These are phyloP conservation scores for Umbelopsis sp. DNA, from an alignment of 192 early-diverging fungal genomes.

Conservation along the genomic window DNA sequence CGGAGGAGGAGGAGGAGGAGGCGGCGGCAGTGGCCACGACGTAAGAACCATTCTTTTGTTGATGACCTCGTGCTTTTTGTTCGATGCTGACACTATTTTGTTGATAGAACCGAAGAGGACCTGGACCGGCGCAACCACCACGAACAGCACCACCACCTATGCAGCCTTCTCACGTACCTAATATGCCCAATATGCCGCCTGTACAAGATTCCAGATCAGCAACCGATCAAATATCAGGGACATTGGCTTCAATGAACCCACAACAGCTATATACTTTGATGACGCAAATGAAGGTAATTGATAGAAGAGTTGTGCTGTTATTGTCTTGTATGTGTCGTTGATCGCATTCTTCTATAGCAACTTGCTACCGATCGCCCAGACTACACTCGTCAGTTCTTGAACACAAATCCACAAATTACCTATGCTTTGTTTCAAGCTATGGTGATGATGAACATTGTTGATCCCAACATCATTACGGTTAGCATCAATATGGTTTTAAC, in stretches of 20 bases:
- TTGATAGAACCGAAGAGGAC: conserved; percentile 5
- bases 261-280: conserved; percentile 66
- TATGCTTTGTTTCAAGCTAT: conserved; percentile 87
- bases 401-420: conserved; percentile 76
- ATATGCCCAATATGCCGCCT: conserved; percentile 34
- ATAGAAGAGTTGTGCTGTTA: not conserved
- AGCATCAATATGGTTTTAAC: not conserved
- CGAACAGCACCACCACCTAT: conserved; percentile 24
- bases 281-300: conserved; percentile 65
- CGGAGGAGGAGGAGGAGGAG: no score
- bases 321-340: not conserved
- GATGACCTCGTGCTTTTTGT: no score
- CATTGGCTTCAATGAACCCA: conserved; percentile 56
- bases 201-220: conserved; percentile 3
- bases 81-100: no score
- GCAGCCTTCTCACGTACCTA: conserved; percentile 18
- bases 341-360: conserved; percentile 35
- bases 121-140: conserved; percentile 9
- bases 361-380: conserved; percentile 63
- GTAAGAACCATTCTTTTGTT: not conserved
- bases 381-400: conserved; percentile 68
- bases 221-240: conserved; percentile 57
- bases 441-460: conserved; percentile 78
- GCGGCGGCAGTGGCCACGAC: not conserved
- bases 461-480: conserved; percentile 63